Evolutionary conservation across 106 monocot genomes (phyloP).

Genomic region (Dendrobium catenatum): DNA sequence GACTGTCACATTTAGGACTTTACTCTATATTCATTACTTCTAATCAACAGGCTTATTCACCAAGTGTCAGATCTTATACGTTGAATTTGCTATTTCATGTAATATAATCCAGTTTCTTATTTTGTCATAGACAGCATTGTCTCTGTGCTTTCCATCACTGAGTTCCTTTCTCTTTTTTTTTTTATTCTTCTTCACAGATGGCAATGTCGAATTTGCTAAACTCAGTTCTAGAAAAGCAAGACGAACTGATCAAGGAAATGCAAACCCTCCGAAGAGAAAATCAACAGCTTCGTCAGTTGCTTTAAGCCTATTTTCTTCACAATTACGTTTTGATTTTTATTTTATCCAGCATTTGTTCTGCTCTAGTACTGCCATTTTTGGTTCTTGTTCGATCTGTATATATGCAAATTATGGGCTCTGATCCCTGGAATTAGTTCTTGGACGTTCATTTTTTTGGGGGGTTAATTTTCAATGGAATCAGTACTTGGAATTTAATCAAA

Average conservation of each 20-base stretch:
- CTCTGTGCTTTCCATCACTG: too few species aligned
- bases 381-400: background rate
- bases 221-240: conserved; percentile 34
- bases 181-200: conserved; percentile 17
- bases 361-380: background rate
- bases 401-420: background rate
- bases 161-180: too few species aligned
- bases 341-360: background rate
- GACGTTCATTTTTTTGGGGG: too few species aligned
- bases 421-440: too few species aligned
- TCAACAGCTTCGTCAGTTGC: conserved; percentile 45
- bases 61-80: background rate
- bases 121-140: too few species aligned
- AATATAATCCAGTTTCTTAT: too few species aligned
- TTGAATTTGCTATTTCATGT: too few species aligned
- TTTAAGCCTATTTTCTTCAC: conserved; percentile 7
- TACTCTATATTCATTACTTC: too few species aligned
- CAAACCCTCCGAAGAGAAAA: conserved; percentile 36
- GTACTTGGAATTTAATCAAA: too few species aligned
- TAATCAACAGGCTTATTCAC: background rate
- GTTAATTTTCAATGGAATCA: too few species aligned
- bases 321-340: background rate
- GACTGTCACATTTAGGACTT: too few species aligned
- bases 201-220: conserved; percentile 25
- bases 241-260: conserved; percentile 44